A percentile compares a stretch with the other conserved stretches of the same genome.
These are phyloP conservation scores for Phyllosticta citrichinensis DNA, from an alignment of 2,329 filamentous ascomycete genomes.

Conservation along the genomic window DNA sequence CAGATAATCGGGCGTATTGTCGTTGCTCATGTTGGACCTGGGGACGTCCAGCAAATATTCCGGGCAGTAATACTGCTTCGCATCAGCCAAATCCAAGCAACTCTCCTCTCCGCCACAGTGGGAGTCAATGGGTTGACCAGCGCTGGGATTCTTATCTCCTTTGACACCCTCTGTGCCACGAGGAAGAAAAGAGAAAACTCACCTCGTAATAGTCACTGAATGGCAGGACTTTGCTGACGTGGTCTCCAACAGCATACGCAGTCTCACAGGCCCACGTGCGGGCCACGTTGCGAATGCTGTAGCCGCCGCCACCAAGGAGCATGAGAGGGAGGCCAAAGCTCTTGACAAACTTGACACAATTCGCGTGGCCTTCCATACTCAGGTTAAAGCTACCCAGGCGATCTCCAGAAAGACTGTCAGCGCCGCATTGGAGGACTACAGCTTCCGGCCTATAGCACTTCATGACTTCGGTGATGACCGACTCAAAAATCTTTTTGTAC, in stretches of 20 bases:
- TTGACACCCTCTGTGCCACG: too few relatives aligned
- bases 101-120: too few relatives aligned
- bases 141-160: too few relatives aligned
- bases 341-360: conserved; percentile 60
- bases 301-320: conserved; percentile 57
- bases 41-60: conserved; percentile 9
- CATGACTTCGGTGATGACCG: conserved; percentile 58
- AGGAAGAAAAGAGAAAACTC: conserved; percentile 12
- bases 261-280: conserved; percentile 57
- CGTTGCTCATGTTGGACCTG: conserved; percentile 6
- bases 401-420: conserved; percentile 58
- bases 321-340: conserved; percentile 56
- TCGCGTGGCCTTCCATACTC: conserved; percentile 60
- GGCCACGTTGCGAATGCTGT: conserved; percentile 57
- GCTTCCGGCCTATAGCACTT: conserved; percentile 58
- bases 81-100: neutral
- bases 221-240: conserved; percentile 73
- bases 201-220: conserved; percentile 93
- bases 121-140: too few relatives aligned
- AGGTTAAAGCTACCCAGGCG: conserved; percentile 60
- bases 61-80: conserved; percentile 7
- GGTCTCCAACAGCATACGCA: conserved; percentile 72
- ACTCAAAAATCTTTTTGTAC: conserved; percentile 60
- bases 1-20: conserved; percentile 7
- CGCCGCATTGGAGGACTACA: conserved; percentile 59